These are phyloP conservation scores for Brasilioporus rufonigricans DNA, from an alignment of 768 basidiomycete genomes.

Conservation along the genomic window DNA sequence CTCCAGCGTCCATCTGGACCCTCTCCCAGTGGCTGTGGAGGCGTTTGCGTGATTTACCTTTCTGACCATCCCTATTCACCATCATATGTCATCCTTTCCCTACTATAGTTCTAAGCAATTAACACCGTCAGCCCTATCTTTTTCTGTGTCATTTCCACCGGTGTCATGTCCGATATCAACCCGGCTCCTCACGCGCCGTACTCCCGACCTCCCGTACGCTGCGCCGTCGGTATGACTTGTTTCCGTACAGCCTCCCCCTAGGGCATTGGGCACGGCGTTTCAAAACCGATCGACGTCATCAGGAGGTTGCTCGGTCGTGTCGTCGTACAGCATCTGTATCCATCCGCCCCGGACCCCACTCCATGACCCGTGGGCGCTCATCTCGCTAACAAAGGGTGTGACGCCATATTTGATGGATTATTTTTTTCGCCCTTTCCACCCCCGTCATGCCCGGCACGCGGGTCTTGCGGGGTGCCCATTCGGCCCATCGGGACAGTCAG, in stretches of 20 bases:
- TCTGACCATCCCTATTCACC: slow-evolving; percentile 1
- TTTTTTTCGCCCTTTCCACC: not conserved
- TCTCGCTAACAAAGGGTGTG: slow-evolving; percentile 12
- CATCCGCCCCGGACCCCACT: slow-evolving; percentile 10
- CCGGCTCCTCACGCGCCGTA: slow-evolving; percentile 8
- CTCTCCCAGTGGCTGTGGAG: slow-evolving; percentile 20
- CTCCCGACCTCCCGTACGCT: not conserved
- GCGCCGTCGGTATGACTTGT: not conserved
- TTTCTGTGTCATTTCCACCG: not conserved
- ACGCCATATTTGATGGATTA: slow-evolving; percentile 4
- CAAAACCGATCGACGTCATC: slow-evolving; percentile 18
- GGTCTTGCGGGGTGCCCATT: too few relatives aligned
- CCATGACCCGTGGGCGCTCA: not conserved
- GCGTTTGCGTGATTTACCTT: slow-evolving; percentile 25
- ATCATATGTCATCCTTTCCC: not conserved
- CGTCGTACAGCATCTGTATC: not conserved
- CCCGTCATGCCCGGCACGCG: slow-evolving; percentile 3
- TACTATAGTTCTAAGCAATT: slow-evolving; percentile 3
- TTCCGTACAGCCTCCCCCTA: slow-evolving; percentile 5
- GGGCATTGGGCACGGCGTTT: slow-evolving; percentile 2
- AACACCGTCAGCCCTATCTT: not conserved
- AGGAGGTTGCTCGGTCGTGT: not conserved
- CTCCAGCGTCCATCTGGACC: slow-evolving; percentile 1
- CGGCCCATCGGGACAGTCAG: not conserved
- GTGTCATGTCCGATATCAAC: slow-evolving; percentile 8